Conservation (phyloP, 1,284 basidiomycete genomes). For the Leccinum huronense region DNA sequence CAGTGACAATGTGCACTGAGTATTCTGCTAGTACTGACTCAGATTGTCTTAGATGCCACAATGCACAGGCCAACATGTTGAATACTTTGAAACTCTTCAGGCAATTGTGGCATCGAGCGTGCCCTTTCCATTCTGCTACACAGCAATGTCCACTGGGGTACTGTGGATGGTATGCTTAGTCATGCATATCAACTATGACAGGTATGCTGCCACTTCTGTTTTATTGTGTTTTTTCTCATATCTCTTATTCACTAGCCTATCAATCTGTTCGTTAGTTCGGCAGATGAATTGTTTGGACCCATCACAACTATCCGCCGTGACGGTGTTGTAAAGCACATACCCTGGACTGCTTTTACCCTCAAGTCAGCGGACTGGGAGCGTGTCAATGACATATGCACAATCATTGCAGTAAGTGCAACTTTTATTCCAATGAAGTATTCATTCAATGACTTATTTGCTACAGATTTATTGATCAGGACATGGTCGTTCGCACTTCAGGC, state of each 20-base stretch:
- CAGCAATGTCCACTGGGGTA: not conserved
- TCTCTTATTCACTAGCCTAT: not conserved
- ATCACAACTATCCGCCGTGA: not conserved
- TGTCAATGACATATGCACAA: not conserved
- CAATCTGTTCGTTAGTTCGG: not conserved
- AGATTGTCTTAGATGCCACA: not conserved
- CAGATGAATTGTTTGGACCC: not conserved
- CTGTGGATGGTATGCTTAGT: not conserved
- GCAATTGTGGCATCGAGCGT: not conserved
- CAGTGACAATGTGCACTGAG: too few species aligned
- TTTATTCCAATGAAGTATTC: too few species aligned
- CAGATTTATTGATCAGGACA: too few species aligned
- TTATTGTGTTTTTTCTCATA: not conserved
- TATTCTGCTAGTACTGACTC: too few species aligned
- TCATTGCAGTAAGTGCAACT: not conserved
- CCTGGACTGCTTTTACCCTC: not conserved
- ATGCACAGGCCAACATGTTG: not conserved
- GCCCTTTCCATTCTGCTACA: not conserved
- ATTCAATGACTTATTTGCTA: too few species aligned
- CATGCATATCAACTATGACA: not conserved
- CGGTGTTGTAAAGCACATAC: not conserved
- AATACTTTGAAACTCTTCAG: not conserved
- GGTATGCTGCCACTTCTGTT: not conserved
- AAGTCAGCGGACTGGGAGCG: not conserved
- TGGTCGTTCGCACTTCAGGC: too few species aligned